These are phyloP conservation scores for Xylogone sp. DNA, from an alignment of 2,329 filamentous ascomycete species.

Conservation along the genomic window DNA sequence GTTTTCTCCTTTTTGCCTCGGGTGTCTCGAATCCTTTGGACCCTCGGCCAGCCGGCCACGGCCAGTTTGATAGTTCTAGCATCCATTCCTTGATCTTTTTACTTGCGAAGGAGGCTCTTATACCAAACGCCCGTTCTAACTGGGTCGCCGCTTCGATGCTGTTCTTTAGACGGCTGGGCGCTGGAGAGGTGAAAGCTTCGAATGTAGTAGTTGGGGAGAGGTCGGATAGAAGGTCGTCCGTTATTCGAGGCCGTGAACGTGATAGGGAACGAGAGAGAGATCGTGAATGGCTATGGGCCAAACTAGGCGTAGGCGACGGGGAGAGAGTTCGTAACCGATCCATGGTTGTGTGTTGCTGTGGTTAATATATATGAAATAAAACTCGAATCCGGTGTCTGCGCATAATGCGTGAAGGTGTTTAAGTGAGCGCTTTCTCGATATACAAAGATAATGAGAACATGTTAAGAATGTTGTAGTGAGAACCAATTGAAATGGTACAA, in stretches of 20 bases:
- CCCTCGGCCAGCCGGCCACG: slow-evolving; percentile 48
- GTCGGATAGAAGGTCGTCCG: slow-evolving; percentile 57
- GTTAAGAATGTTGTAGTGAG: not conserved
- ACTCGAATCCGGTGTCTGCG: not conserved
- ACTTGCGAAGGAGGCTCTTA: slow-evolving; percentile 66
- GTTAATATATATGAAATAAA: slow-evolving; percentile 11
- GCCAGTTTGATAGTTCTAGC: slow-evolving; percentile 62
- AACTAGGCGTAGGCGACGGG: slow-evolving; percentile 12
- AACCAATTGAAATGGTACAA: not conserved
- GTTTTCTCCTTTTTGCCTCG: slow-evolving; percentile 35
- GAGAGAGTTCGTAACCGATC: slow-evolving; percentile 16
- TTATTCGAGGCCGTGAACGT: slow-evolving; percentile 19
- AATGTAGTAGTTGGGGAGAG: slow-evolving; percentile 59
- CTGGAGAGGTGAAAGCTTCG: slow-evolving; percentile 53
- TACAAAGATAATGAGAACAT: not conserved
- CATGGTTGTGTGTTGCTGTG: slow-evolving; percentile 14
- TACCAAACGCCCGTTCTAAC: slow-evolving; percentile 67
- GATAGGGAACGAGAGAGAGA: slow-evolving; percentile 13
- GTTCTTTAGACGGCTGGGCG: slow-evolving; percentile 47
- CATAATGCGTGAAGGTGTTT: not conserved
- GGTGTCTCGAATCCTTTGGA: slow-evolving; percentile 53
- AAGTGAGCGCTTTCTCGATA: not conserved
- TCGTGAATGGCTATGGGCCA: slow-evolving; percentile 14
- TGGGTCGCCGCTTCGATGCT: slow-evolving; percentile 61
- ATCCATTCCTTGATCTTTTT: slow-evolving; percentile 72